A percentile compares a stretch with the other conserved stretches of the same genome.
These are phyloP conservation scores for Neurospora sublineolata DNA, from an alignment of 495 filamentous ascomycete species.

Conservation along the genomic window DNA sequence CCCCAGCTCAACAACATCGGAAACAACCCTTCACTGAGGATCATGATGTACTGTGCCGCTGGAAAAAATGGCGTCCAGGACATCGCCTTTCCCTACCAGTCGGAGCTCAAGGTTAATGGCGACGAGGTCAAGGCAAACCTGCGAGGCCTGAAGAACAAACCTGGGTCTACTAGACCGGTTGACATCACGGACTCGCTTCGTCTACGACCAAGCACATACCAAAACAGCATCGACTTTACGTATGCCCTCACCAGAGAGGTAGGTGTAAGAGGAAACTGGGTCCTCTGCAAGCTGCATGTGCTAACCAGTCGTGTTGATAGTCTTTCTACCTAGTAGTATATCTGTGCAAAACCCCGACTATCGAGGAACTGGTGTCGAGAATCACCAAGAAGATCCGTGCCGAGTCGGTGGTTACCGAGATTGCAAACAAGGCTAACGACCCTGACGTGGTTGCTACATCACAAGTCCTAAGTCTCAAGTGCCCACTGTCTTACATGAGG, in stretches of 20 bases:
- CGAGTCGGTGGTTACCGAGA: conserved; percentile 69
- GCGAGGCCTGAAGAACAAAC: conserved; percentile 87
- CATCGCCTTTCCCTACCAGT: conserved; percentile 80
- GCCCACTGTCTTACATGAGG: conserved; percentile 75
- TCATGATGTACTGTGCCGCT: conserved; percentile 74
- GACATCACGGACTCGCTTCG: conserved; percentile 76
- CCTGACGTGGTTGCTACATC: conserved; percentile 80
- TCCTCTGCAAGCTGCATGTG: background rate
- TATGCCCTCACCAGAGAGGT: conserved; percentile 88
- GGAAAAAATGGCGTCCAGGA: conserved; percentile 52
- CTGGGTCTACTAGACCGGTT: conserved; percentile 82
- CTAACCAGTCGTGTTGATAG: conserved; percentile 28
- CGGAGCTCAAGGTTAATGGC: conserved; percentile 81
- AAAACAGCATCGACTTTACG: conserved; percentile 71
- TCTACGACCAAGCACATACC: conserved; percentile 49
- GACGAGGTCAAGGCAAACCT: conserved; percentile 81
- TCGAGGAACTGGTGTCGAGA: conserved; percentile 57
- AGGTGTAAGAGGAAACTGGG: conserved; percentile 10
- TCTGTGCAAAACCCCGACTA: conserved; percentile 59
- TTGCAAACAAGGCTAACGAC: conserved; percentile 72
- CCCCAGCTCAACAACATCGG: conserved; percentile 38
- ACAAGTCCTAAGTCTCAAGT: conserved; percentile 79
- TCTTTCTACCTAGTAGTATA: conserved; percentile 66
- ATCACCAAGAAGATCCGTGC: conserved; percentile 69
- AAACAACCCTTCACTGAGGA: conserved; percentile 41